Base-by-base conservation (phyloP, 345 rosid genomes). In the Salix udensis region DNA sequence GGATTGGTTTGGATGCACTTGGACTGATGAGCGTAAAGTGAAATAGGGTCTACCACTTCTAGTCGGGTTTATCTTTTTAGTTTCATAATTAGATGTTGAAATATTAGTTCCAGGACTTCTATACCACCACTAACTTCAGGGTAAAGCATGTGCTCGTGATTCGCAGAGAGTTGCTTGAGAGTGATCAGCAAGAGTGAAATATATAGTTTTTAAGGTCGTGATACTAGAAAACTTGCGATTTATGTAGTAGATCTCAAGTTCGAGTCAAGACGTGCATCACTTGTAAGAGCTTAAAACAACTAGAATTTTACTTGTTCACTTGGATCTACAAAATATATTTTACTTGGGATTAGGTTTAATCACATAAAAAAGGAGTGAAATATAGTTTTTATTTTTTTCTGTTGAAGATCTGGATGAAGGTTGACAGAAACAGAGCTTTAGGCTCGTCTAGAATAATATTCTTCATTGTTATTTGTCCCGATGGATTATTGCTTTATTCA, bases 261-360 rank as follows among this genome's bases (percentile, higher is more conserved):
- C 5, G 34, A 31, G 34, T 31, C 4, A 31, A 4, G 34, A 31
- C 0, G 0, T 31, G 0, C 5, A 31, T 4, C 0, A 31, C 34
- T 31, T 31, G 0, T 0, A 31, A 31, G 31, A 31, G 34, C 0
- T 0, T 31, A 4, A 4, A 31, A 31, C 4, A 31, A 31, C 5
- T 0, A 31, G 4, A 0, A 31, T 31, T 31, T 31, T 31, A 31
- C 2, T 2, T 0, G 31, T 30, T 30, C 34, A 31, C 0, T 0
- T 31, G 0, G 4, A 31, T 31, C 5, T 31, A 31, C 5, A 3
- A 31, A 31, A 31, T 31, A 31, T 4, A 31, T 31, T 31, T 31
- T 31, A 30, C 31, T 30, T 30, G 4, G 31, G 31, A 30, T 30
- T 2, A 30, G 4, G 31, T 2, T 30, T 30, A 0, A 30, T 30